Percentiles rank a stretch among this genome's conserved stretches.
Conservation (phyloP, 2,329 filamentous ascomycete genomes). For the Exophiala xenobiotica region DNA sequence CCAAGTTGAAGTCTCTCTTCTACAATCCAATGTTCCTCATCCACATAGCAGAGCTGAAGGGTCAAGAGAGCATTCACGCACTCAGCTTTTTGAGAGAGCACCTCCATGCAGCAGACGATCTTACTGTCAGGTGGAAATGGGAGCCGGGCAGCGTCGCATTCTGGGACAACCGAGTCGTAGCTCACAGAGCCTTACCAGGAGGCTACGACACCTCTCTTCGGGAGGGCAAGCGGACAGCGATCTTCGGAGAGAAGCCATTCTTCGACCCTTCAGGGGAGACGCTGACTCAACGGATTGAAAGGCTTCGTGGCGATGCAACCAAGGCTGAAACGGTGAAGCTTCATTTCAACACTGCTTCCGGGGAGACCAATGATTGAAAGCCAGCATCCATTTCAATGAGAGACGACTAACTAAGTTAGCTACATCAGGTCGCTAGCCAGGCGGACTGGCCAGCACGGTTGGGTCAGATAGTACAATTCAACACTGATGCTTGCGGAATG, state of each 20-base stretch:
- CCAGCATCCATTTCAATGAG: too few relatives aligned
- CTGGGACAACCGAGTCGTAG: slow-evolving; percentile 31
- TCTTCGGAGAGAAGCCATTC: slow-evolving; percentile 24
- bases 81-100: slow-evolving; percentile 30
- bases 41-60: slow-evolving; percentile 29
- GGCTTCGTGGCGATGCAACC: slow-evolving; percentile 7
- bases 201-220: slow-evolving; percentile 27
- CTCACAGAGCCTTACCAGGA: slow-evolving; percentile 27
- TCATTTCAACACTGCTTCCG: too few relatives aligned
- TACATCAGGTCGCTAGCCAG: too few relatives aligned
- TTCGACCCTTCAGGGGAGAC: slow-evolving; percentile 11
- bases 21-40: slow-evolving; percentile 30
- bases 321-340: slow-evolving; percentile 12
- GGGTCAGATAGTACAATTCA: too few relatives aligned
- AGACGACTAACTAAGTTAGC: too few relatives aligned
- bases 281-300: slow-evolving; percentile 12
- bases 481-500: too few relatives aligned
- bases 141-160: slow-evolving; percentile 24
- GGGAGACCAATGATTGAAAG: too few relatives aligned
- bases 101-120: slow-evolving; percentile 27
- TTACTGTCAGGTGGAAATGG: slow-evolving; percentile 27
- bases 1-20: slow-evolving; percentile 28
- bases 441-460: too few relatives aligned
- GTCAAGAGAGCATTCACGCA: slow-evolving; percentile 25
- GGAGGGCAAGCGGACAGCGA: slow-evolving; percentile 30